Conservation (phyloP, 371 early-diverging fungal species). For the Rhizopus arrhizus region DNA sequence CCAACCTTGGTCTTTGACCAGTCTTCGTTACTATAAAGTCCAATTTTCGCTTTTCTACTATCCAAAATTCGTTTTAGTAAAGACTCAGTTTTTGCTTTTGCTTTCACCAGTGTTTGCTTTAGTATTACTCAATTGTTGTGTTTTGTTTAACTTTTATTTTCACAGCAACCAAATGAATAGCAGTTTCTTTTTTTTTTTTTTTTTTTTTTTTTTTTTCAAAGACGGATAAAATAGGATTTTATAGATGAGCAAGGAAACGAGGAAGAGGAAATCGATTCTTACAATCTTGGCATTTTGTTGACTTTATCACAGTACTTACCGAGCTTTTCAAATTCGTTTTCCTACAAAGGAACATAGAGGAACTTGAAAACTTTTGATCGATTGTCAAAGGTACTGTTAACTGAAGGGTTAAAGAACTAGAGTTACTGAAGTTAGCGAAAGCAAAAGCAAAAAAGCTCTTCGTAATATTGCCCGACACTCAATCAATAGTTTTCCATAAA, state of each 20-base stretch:
- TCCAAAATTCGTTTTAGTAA: conserved; percentile 7
- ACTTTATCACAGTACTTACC: conserved; percentile 18
- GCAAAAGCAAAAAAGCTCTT: conserved; percentile 12
- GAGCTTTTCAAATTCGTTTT: conserved; percentile 18
- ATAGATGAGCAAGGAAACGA: conserved; percentile 15
- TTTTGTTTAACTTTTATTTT: conserved; percentile 24
- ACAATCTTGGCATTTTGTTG: conserved; percentile 17
- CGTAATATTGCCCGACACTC: conserved; percentile 15
- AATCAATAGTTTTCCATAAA: conserved; percentile 18
- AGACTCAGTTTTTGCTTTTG: conserved; percentile 11
- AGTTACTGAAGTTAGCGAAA: conserved; percentile 21
- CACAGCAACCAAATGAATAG: conserved; percentile 23
- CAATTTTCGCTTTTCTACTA: no score
- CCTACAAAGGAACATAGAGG: conserved; percentile 17
- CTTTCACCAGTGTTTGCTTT: conserved; percentile 13
- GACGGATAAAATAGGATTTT: conserved; percentile 13
- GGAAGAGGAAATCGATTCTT: conserved; percentile 16
- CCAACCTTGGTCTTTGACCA: no score
- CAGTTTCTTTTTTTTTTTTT: no score
- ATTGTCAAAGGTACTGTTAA: conserved; percentile 22
- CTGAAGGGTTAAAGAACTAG: conserved; percentile 22
- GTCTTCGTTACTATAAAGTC: no score
- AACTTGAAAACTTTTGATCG: conserved; percentile 19
- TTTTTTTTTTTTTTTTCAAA: conserved; percentile 16
- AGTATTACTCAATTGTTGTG: no score